Evolutionary conservation across 768 basidiomycete genomes (phyloP), one percentile per base, ranked within the genome.

Genomic region (Solioccasus polychromus): DNA sequence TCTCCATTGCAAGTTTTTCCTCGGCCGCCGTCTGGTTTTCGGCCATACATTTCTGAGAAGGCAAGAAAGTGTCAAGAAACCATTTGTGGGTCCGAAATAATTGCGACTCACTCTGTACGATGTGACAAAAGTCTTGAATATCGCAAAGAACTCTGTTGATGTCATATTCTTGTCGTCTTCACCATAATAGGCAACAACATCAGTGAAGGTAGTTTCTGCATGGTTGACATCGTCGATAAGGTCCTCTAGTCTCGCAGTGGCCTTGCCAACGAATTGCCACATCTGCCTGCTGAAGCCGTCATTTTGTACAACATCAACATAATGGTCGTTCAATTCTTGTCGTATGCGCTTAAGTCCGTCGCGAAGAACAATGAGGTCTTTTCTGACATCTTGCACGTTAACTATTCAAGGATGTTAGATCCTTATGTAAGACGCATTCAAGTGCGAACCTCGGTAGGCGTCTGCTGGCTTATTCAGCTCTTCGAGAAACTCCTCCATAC

Each of bases 81-180:
- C 14, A 17, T 40, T 11, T 2, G 17, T 42, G 51, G 35, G n/a
- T n/a, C 9, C 20, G 26, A 35, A 35, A 17, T 44, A 25, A 31
- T 12, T 12, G 18, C 23, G 43, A 4, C 74, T 46, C 52, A 89
- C 89, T 76, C 75, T 85, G 68, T 94, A 99, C 2, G 93, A 95
- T 0, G 86, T 94, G 22, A 94, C 79, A 58, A 99, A 99, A 2
- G 91, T 96, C 70, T 96, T 93, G 79, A 98, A 97, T 56, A 95
- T 84, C 11, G 83, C 92, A 68, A 92, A 99, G 71, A 98, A 99
- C 59, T 97, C 95, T 3, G 86, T 76, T 0, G 92, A 91, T 38
- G 85, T 70, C 79, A 86, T 83, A 51, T 73, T 86, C 66, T 85
- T 88, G 54, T 90, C 85, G 30, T 96, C 94, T 66, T 99, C 96